Percentiles rank a stretch among this genome's conserved stretches.
Conservation (phyloP, 2,329 filamentous ascomycete species). For the Colletotrichum sojae region DNA sequence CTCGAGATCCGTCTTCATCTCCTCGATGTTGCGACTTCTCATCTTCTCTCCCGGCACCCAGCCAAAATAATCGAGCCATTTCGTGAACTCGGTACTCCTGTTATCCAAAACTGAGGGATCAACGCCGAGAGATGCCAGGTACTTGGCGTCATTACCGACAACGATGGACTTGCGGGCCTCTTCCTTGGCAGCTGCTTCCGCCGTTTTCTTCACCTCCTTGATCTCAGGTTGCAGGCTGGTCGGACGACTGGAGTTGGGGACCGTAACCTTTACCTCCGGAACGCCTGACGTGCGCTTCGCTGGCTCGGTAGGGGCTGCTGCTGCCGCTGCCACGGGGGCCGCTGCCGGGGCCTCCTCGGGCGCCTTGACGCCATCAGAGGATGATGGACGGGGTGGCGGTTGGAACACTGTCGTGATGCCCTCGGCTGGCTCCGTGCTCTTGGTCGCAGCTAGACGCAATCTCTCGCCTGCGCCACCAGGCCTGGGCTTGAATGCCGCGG, state of each 20-base stretch:
- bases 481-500: slow-evolving; percentile 82
- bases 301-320: slow-evolving; percentile 47
- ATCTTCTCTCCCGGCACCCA: slow-evolving; percentile 86
- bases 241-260: slow-evolving; percentile 59
- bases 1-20: slow-evolving; percentile 86
- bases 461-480: slow-evolving; percentile 89
- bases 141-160: slow-evolving; percentile 82
- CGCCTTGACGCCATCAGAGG: slow-evolving; percentile 53
- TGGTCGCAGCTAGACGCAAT: slow-evolving; percentile 74
- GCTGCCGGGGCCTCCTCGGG: slow-evolving; percentile 43
- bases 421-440: slow-evolving; percentile 60
- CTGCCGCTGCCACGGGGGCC: slow-evolving; percentile 44
- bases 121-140: slow-evolving; percentile 82
- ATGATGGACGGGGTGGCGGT: slow-evolving; percentile 72
- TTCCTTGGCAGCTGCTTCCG: slow-evolving; percentile 56
- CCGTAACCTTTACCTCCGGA: slow-evolving; percentile 72
- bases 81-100: slow-evolving; percentile 84
- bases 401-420: slow-evolving; percentile 92
- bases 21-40: slow-evolving; percentile 81
- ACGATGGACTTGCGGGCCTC: slow-evolving; percentile 72
- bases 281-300: slow-evolving; percentile 55
- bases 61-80: slow-evolving; percentile 87
- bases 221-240: slow-evolving; percentile 56
- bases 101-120: slow-evolving; percentile 83
- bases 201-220: slow-evolving; percentile 50